Evolutionary conservation across 1,284 basidiomycete species (phyloP), one percentile per base, ranked within the genome.

Genomic region (Jaminaea rosea): DNA sequence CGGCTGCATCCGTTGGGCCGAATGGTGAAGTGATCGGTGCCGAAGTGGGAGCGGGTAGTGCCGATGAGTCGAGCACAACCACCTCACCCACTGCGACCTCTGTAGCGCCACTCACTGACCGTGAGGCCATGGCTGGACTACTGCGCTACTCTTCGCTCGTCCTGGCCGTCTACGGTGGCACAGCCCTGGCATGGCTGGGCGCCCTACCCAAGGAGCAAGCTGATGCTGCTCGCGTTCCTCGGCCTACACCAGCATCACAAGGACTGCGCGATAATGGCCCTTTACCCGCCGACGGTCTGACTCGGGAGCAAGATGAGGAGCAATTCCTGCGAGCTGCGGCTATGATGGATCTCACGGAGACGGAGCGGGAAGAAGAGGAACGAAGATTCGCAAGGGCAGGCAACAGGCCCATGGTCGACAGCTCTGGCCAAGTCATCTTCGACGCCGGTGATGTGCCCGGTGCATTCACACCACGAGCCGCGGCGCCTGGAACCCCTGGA

Each of bases 111-210:
- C 54, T 67, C 6, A 56, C 58, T 2, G 55, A 61, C 34, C 51
- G 50, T 2, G 58, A 66, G 41, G 65, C 65, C 2, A 46, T 69
- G 8, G 57, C 55, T 17, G 59, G 62, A 15, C 44, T 69, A 29
- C 59, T 59, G 26, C 54, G 62, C 17, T 67, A 69, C 49, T 64
- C 65, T 1, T 60, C 60, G 44, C 56, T 69, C 32, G 65, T 69
- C 10, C 52, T 69, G 3, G 67, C 63, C 31, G 62, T 66, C 4
- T 69, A 69, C 34, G 67, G 67, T 3, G 67, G 67, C 5, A 47
- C 64, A 26, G 65, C 63, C 0, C 50, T 67, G 11, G 60, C 60
- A 28, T 67, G 63, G 63, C 47, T 67, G n/a, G 60, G 65, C 36
- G 53, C 49, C 2, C 53, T 67, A 46, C 65, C 65, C 6, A 10